Evolutionary conservation across 2,329 filamentous ascomycete genomes (phyloP).

Genomic region (Trichocomaceae sp.): DNA sequence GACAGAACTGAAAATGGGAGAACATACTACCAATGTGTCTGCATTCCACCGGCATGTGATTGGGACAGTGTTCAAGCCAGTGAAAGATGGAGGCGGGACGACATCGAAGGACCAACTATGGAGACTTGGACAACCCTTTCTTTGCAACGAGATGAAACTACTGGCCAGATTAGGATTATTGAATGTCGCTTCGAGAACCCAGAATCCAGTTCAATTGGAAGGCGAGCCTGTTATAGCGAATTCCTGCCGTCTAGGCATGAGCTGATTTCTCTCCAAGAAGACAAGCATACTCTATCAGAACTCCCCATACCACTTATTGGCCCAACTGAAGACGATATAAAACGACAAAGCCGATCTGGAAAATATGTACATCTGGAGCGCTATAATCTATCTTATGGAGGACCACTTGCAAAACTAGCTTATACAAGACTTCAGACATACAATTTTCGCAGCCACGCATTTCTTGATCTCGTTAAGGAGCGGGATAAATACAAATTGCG

Average conservation of each 20-base stretch:
- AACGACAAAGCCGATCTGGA: slow-evolving; percentile 26
- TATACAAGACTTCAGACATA: slow-evolving; percentile 40
- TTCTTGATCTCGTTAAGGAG: slow-evolving; percentile 38
- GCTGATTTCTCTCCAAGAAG: neutral
- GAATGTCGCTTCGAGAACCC: slow-evolving; percentile 65
- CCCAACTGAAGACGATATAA: slow-evolving; percentile 24
- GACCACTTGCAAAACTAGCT: slow-evolving; percentile 23
- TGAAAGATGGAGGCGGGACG: slow-evolving; percentile 58
- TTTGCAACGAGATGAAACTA: slow-evolving; percentile 54
- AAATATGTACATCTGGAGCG: slow-evolving; percentile 37
- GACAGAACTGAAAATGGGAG: slow-evolving; percentile 57
- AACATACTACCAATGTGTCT: slow-evolving; percentile 62
- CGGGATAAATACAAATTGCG: too few species aligned
- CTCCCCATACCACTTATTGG: slow-evolving; percentile 12
- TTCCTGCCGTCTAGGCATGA: slow-evolving; percentile 29
- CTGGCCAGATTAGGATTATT: slow-evolving; percentile 54
- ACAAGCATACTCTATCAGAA: neutral
- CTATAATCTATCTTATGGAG: too few species aligned
- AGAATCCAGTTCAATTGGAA: slow-evolving; percentile 49
- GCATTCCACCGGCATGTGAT: slow-evolving; percentile 49
- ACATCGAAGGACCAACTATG: slow-evolving; percentile 65
- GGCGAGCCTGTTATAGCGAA: slow-evolving; percentile 59
- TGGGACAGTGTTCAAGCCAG: slow-evolving; percentile 41
- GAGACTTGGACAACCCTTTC: slow-evolving; percentile 65
- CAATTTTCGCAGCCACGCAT: slow-evolving; percentile 33